These are phyloP conservation scores for Colletotrichum sp. DNA, from an alignment of 2,329 filamentous ascomycete genomes.

Conservation along the genomic window DNA sequence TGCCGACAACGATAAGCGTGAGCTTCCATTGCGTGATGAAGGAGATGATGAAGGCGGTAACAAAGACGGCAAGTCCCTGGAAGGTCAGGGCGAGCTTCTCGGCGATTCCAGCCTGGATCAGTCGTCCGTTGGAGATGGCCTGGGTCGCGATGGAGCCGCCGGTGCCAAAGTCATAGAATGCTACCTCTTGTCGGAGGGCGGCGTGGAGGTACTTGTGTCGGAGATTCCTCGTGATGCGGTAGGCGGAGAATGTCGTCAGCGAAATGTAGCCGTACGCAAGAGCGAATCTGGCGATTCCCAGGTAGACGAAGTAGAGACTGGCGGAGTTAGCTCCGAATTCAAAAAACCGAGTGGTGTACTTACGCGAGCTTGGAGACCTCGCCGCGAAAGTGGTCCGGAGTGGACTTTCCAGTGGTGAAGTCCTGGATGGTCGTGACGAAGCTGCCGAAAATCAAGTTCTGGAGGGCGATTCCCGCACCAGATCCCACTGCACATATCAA, in stretches of 20 bases:
- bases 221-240: constrained; percentile 53
- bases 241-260: constrained; percentile 53
- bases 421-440: constrained; percentile 40
- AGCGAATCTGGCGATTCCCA: constrained; percentile 58
- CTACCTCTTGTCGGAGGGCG: constrained; percentile 55
- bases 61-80: constrained; percentile 41
- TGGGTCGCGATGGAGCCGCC: constrained; percentile 47
- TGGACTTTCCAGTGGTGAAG: constrained; percentile 30
- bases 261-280: constrained; percentile 52
- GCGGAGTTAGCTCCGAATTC: not conserved
- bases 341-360: not conserved
- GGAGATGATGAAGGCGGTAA: constrained; percentile 42
- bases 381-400: constrained; percentile 30
- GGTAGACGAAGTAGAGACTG: constrained; percentile 62
- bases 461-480: constrained; percentile 39
- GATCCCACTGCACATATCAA: constrained; percentile 38
- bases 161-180: constrained; percentile 49
- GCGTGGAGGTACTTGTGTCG: constrained; percentile 54
- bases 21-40: constrained; percentile 48
- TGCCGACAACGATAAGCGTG: constrained; percentile 41
- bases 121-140: constrained; percentile 48
- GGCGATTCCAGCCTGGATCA: constrained; percentile 44
- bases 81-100: constrained; percentile 45
- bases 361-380: constrained; percentile 37
- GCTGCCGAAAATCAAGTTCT: constrained; percentile 42